These are phyloP conservation scores for Puccinia polysora DNA, from an alignment of 1,284 basidiomycete genomes.

Conservation along the genomic window DNA sequence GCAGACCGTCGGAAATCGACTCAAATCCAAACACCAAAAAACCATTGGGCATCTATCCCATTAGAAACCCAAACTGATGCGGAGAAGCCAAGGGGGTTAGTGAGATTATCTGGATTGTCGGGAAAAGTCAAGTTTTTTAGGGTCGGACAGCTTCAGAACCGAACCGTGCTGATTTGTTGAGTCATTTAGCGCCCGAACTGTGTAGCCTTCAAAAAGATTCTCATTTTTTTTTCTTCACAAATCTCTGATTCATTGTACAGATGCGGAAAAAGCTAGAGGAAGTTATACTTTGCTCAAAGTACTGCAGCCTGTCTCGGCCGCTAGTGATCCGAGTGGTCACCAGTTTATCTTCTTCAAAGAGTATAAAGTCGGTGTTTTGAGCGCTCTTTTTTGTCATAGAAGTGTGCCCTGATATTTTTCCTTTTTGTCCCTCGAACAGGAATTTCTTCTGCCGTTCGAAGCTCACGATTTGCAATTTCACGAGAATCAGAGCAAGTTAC, in stretches of 20 bases:
- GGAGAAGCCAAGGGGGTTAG: slow-evolving; percentile 57
- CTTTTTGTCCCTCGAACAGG: not conserved
- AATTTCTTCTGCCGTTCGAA: slow-evolving; percentile 44
- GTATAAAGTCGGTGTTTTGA: slow-evolving; percentile 1
- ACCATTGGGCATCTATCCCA: slow-evolving; percentile 41
- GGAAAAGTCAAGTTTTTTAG: slow-evolving; percentile 86
- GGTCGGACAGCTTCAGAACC: slow-evolving; percentile 74
- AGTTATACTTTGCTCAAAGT: slow-evolving; percentile 11
- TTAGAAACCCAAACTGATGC: slow-evolving; percentile 10
- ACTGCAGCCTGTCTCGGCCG: not conserved
- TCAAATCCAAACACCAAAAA: slow-evolving; percentile 55
- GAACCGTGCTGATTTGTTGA: slow-evolving; percentile 69
- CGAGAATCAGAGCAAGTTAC: slow-evolving; percentile 19
- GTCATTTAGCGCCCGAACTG: no score
- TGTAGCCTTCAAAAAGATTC: no score
- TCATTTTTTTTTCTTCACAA: not conserved
- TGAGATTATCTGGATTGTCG: slow-evolving; percentile 78
- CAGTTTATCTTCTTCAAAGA: slow-evolving; percentile 2
- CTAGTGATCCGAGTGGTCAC: not conserved
- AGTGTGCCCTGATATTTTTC: not conserved
- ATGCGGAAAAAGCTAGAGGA: slow-evolving; percentile 14
- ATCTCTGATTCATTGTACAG: not conserved
- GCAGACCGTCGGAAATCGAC: not conserved
- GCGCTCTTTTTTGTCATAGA: not conserved
- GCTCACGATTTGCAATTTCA: slow-evolving; percentile 18